Base-by-base conservation (phyloP, 441 rosid species). In the Gossypium trilobum region DNA sequence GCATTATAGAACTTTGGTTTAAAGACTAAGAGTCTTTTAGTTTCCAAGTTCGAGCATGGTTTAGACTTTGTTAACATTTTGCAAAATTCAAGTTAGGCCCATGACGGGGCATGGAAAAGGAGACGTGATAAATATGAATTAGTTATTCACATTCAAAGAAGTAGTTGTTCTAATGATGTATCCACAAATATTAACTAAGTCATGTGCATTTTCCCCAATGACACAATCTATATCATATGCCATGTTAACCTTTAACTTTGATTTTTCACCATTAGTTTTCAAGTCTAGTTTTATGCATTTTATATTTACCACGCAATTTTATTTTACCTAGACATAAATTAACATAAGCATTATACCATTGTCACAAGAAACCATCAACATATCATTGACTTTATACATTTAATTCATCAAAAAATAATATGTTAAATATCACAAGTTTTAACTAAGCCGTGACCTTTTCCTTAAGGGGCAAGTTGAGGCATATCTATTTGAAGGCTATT, bases 401-500 rank as follows among this genome's bases (percentile, higher is more conserved):
- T 31, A 31, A 31, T 31, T 5, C 39, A 31, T 31, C 39, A 31
- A 31, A 31, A 31, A 31, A 8, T 0, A 31, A 6, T 31, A 31
- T 31, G 39, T 5, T 31, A 5, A 31, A 31, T 31, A 31, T 31
- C 39, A 31, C 8, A 31, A 31, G 39, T 31, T 31, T 5, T 31
- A 31, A 31, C 39, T 31, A 31, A 5, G 39, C 39, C 8, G 1
- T 31, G 39, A 5, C 20, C 9, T 73, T 68, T 5, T 61, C 39
- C 62, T 59, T 25, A 63, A 52, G 29, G 48, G 39, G 27, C 86
- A 92, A 96, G 90, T 92, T 74, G 81, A 78, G 60, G 88, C 86
- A 72, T 82, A 85, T 81, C 69, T 75, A 39, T 89, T 89, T 61
- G 83, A 85, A 55, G 96, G 93, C 19, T 88, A 87, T 67, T 91